Evolutionary conservation across 345 rosid species (phyloP).

Genomic region (Linum usitatissimum): DNA sequence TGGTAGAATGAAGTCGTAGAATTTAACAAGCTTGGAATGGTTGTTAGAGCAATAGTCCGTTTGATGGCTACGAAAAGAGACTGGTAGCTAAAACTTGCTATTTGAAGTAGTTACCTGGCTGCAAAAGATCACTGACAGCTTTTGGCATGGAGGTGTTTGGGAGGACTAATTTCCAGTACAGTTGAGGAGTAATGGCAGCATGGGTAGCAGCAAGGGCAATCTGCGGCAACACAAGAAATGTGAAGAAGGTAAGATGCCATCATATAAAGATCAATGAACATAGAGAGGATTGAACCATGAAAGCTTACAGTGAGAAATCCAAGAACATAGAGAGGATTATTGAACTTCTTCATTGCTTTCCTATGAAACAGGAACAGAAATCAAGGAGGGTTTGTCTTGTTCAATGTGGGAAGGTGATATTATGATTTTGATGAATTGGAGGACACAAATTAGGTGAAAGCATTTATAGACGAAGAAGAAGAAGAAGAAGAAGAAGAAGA

Average conservation of each 20-base stretch:
- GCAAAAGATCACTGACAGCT: conserved; percentile 33
- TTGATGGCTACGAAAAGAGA: background rate
- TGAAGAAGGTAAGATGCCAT: too few relatives aligned
- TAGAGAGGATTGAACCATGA: background rate
- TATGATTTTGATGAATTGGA: background rate
- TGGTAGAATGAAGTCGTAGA: too few relatives aligned
- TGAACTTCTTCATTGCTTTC: conserved; percentile 22
- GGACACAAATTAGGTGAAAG: background rate
- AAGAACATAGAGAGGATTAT: conserved; percentile 14
- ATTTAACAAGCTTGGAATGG: too few relatives aligned
- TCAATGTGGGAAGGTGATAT: background rate
- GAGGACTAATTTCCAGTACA: conserved; percentile 44
- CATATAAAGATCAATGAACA: background rate
- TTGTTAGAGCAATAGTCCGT: too few relatives aligned
- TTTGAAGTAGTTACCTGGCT: conserved; percentile 22
- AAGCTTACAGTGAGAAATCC: conserved; percentile 26
- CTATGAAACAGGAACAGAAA: background rate
- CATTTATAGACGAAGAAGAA: conserved; percentile 16
- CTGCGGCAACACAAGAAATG: conserved; percentile 19
- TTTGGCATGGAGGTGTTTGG: conserved; percentile 59
- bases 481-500: too few relatives aligned
- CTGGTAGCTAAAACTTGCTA: background rate
- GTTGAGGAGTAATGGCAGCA: conserved; percentile 39
- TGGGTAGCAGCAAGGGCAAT: conserved; percentile 31
- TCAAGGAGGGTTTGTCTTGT: too few relatives aligned